These are phyloP conservation scores for Microbotryum scabiosae DNA, from an alignment of 1,284 basidiomycete species.

Conservation along the genomic window DNA sequence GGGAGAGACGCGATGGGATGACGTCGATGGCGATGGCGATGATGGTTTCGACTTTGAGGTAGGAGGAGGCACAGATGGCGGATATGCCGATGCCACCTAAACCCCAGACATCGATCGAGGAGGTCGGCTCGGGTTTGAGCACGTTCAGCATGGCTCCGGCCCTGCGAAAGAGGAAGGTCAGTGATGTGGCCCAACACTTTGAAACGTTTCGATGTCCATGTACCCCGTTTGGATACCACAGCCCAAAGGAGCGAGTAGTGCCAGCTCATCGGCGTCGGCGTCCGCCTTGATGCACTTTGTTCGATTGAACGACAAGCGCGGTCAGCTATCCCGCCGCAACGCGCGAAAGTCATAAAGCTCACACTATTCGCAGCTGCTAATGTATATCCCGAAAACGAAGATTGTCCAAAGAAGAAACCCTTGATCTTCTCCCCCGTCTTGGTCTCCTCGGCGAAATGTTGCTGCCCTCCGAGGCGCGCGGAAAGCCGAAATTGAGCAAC, in stretches of 20 bases:
- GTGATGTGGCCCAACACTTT: too few relatives aligned
- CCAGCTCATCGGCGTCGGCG: slow-evolving; percentile 19
- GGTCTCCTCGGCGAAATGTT: background rate
- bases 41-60: slow-evolving; percentile 25
- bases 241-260: slow-evolving; percentile 22
- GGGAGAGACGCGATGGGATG: slow-evolving; percentile 21
- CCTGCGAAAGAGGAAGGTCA: background rate
- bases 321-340: background rate
- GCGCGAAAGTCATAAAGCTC: too few relatives aligned
- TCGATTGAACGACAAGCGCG: background rate
- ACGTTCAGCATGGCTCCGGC: slow-evolving; percentile 17
- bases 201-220: background rate
- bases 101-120: slow-evolving; percentile 26
- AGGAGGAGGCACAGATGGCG: slow-evolving; percentile 30
- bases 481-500: slow-evolving; percentile 8
- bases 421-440: too few relatives aligned
- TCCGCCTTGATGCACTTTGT: slow-evolving; percentile 19
- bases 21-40: slow-evolving; percentile 34
- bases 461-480: background rate
- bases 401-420: too few relatives aligned
- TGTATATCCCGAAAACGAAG: too few relatives aligned
- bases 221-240: slow-evolving; percentile 10
- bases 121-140: slow-evolving; percentile 13
- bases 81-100: slow-evolving; percentile 33
- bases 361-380: too few relatives aligned